These are phyloP conservation scores for Neonectria punicea DNA, from an alignment of 2,329 filamentous ascomycete species.

Conservation along the genomic window DNA sequence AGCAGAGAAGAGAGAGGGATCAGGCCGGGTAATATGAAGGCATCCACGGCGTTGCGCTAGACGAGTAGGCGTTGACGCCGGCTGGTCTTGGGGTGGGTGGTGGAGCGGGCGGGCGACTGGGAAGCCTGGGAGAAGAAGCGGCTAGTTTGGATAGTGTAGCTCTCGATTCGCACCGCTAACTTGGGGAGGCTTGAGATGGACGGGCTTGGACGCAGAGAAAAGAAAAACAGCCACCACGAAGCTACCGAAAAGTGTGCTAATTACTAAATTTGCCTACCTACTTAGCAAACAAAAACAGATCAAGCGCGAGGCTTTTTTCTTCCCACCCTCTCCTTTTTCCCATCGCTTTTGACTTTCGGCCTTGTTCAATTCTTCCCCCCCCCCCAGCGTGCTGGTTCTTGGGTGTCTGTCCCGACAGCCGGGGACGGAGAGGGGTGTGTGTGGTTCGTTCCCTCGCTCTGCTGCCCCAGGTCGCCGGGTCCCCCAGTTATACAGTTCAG, in stretches of 20 bases:
- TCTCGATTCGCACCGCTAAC: too few relatives aligned
- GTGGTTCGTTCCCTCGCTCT: too few relatives aligned
- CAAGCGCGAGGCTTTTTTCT: too few relatives aligned
- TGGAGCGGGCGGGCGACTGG: conserved; percentile 32
- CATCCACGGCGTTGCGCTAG: conserved; percentile 44
- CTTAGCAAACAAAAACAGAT: too few relatives aligned
- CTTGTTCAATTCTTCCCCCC: too few relatives aligned
- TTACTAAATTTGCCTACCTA: too few relatives aligned
- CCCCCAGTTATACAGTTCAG: too few relatives aligned
- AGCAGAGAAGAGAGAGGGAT: conserved; percentile 26
- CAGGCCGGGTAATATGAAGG: conserved; percentile 43
- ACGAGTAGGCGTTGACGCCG: conserved; percentile 43
- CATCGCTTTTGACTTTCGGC: conserved; percentile 7
- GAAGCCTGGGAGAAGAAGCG: conserved; percentile 11
- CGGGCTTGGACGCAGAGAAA: too few relatives aligned
- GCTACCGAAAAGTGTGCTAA: too few relatives aligned
- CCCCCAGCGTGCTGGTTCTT: background rate
- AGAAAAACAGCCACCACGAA: too few relatives aligned
- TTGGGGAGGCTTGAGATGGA: too few relatives aligned
- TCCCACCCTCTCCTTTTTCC: background rate
- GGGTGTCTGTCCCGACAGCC: conserved; percentile 38
- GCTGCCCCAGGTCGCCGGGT: conserved; percentile 16
- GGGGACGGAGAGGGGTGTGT: conserved; percentile 19
- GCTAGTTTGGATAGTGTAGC: conserved; percentile 12
- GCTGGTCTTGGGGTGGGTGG: conserved; percentile 32